These are phyloP conservation scores for Halophytophthora polymorphica DNA, from an alignment of 352 stramenopile genomes.

Conservation along the genomic window DNA sequence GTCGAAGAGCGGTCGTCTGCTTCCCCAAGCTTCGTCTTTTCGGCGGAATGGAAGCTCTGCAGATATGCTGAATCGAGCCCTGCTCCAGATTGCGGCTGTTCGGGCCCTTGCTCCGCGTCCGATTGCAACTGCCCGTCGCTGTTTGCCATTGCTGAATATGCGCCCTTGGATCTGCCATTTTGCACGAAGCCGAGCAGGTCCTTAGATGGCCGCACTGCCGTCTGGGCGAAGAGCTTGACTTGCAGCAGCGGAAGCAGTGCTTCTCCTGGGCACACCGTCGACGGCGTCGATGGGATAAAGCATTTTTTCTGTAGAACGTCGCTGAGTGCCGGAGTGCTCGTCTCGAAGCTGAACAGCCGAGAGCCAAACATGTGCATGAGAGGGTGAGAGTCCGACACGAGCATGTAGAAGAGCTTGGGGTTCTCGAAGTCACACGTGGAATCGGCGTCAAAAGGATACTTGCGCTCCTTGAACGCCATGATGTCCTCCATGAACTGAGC, in stretches of 20 bases:
- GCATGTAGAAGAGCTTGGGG: slow-evolving; percentile 66
- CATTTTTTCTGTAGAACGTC: slow-evolving; percentile 40
- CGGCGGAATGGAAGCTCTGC: slow-evolving; percentile 10
- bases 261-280: slow-evolving; percentile 24
- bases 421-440: slow-evolving; percentile 79
- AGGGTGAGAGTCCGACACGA: slow-evolving; percentile 73
- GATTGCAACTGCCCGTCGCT: slow-evolving; percentile 2
- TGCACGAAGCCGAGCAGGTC: slow-evolving; percentile 45
- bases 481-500: slow-evolving; percentile 73
- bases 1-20: slow-evolving; percentile 11
- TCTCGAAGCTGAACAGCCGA: slow-evolving; percentile 70
- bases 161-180: slow-evolving; percentile 17
- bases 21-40: slow-evolving; percentile 11
- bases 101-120: slow-evolving; percentile 12
- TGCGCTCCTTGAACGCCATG: slow-evolving; percentile 69
- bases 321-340: slow-evolving; percentile 41
- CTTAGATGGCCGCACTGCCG: slow-evolving; percentile 35
- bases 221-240: slow-evolving; percentile 45
- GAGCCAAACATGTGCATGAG: slow-evolving; percentile 75
- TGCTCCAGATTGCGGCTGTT: slow-evolving; percentile 7
- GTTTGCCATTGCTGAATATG: neutral
- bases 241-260: slow-evolving; percentile 45
- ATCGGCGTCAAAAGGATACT: slow-evolving; percentile 71
- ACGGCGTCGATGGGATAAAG: slow-evolving; percentile 55
- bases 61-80: slow-evolving; percentile 18